A percentile compares a stretch with the other conserved stretches of the same genome.
Conservation (phyloP, 148 eudicot species). For the Diospyros lotus region DNA sequence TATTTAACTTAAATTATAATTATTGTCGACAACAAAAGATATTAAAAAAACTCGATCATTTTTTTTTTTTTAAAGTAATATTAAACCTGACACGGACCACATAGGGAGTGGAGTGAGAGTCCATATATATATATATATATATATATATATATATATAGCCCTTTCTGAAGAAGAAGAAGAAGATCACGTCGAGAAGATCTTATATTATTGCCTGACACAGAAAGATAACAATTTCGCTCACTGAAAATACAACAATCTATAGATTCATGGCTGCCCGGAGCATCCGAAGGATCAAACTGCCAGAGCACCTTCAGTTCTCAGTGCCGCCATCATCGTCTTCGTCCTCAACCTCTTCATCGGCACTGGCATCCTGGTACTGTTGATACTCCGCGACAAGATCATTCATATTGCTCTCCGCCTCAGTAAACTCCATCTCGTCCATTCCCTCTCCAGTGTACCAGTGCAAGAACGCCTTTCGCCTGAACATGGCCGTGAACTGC, state of each 20-base stretch:
- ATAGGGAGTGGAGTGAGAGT: no score
- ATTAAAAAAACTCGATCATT: no score
- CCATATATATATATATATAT: no score
- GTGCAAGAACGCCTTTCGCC: conserved; percentile 23
- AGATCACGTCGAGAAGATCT: no score
- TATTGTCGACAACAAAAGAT: no score
- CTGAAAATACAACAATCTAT: neutral
- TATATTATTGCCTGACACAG: no score
- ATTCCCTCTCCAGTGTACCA: conserved; percentile 26
- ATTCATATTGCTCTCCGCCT: conserved; percentile 22
- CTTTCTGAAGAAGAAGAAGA: no score
- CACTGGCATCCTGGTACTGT: conserved; percentile 24
- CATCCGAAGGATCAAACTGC: neutral
- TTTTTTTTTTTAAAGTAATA: no score
- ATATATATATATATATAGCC: no score
- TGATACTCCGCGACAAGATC: conserved; percentile 26
- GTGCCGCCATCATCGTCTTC: conserved; percentile 7
- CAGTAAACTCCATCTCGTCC: conserved; percentile 24
- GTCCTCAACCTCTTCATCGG: conserved; percentile 15
- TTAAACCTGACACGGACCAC: no score
- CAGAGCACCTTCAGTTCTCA: neutral
- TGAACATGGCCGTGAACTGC: conserved; percentile 23
- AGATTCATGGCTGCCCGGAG: neutral
- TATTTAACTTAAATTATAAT: no score
- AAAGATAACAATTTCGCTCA: neutral